Evolutionary conservation across 495 filamentous ascomycete species (phyloP).

Genomic region (Aspergillus nanangensis): DNA sequence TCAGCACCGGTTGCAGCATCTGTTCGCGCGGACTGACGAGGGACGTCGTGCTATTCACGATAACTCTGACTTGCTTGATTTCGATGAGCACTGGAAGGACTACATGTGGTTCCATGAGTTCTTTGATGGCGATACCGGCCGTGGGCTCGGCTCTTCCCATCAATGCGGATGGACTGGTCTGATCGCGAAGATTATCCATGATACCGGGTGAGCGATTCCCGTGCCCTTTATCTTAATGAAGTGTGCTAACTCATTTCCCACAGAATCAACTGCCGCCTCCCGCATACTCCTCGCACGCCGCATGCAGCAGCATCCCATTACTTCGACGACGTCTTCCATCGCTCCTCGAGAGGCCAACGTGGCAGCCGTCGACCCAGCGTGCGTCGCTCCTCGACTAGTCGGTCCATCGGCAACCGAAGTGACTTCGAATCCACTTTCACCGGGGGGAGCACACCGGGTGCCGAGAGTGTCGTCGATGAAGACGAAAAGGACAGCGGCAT

Average conservation of each 20-base stretch:
- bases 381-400: constrained; percentile 75
- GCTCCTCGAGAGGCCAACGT: constrained; percentile 31
- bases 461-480: constrained; percentile 22
- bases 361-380: constrained; percentile 45
- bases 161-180: constrained; percentile 98
- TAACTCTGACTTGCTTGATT: constrained; percentile 78
- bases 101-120: constrained; percentile 96
- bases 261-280: constrained; percentile 84
- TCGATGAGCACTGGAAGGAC: constrained; percentile 87
- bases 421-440: constrained; percentile 59
- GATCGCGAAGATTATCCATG: constrained; percentile 94
- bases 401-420: constrained; percentile 83
- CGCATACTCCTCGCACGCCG: constrained; percentile 87
- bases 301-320: constrained; percentile 80
- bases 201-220: constrained; percentile 70
- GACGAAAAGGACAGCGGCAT: constrained; percentile 40
- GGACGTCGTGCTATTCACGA: constrained; percentile 83
- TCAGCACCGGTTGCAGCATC: constrained; percentile 89
- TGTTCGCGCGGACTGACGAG: constrained; percentile 78
- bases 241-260: constrained; percentile 7
- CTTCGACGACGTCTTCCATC: constrained; percentile 86
- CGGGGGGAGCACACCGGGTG: constrained; percentile 21
- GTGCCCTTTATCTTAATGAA: neutral
- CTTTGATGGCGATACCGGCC: constrained; percentile 88
- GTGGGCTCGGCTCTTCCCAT: constrained; percentile 87